Evolutionary conservation across 2,329 filamentous ascomycete species (phyloP), one percentile per base, ranked within the genome.

Genomic region (Colletotrichum graminicola): DNA sequence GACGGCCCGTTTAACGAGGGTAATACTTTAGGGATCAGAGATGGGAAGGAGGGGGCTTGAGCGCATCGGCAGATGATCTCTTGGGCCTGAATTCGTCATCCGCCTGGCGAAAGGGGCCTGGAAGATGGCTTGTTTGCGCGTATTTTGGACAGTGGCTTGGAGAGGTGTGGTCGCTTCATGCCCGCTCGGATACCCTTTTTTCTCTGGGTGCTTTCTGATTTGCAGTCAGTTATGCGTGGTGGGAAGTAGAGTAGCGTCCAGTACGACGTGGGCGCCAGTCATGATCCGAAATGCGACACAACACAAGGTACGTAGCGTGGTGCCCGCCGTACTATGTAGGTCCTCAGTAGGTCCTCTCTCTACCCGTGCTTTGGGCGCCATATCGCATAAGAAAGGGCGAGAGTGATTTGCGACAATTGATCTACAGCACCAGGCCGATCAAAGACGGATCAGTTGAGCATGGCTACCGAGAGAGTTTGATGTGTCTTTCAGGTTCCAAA

Each of bases 31-130:
- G 36, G 49, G 57, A 57, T 47, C 52, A 41, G 23, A 39, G 29
- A 54, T 66, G 18, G 64, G 32, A 45, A 52, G 21, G 18, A n/a
- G 29, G 66, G 39, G 67, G 67, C 55, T 55, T 66, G 67, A 56
- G 67, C 55, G 55, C 39, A 55, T 67, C 63, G 67, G 67, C 49
- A 70, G 67, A 70, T 70, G 67, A 51, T 66, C 62, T 45, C 43
- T 41, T 49, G 66, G 62, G 67, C 47, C 51, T 56, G 67, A 43
- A 62, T 49, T 67, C 67, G 63, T 67, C 67, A 67, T 70, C 39
- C 21, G 39, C n/a, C 45, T 52, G 52, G 43, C 45, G 54, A 36
- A 51, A 45, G 43, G 26, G 49, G 23, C 16, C 36, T n/a, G 36
- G 34, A 69, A 52, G 54, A 61, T 66, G 29, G 36, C 52, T 47